phyloP scores from a whole-genome alignment of 2,329 filamentous ascomycete genomes.

The Paraconiothyrium sp. region DNA sequence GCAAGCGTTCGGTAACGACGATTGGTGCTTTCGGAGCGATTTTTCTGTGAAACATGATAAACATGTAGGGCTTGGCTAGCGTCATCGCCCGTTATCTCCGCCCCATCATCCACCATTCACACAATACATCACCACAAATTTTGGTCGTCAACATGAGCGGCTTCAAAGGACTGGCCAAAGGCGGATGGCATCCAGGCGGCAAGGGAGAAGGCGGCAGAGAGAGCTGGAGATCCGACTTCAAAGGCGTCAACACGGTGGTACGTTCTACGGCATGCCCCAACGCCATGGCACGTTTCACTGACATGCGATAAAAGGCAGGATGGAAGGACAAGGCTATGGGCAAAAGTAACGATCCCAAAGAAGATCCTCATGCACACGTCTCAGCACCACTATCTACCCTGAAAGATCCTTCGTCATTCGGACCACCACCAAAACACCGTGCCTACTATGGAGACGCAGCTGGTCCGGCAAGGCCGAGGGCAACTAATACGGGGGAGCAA shows the following conservation, averaged over 20 bases:
- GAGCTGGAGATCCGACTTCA: constrained; percentile 57
- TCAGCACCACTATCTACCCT: constrained; percentile 74
- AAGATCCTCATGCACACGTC: constrained; percentile 57
- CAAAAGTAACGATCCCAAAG: constrained; percentile 59
- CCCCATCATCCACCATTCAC: constrained; percentile 16
- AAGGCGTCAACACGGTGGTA: constrained; percentile 65
- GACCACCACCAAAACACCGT: constrained; percentile 76
- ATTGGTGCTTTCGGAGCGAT: not conserved
- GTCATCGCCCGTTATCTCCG: constrained; percentile 30
- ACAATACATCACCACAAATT: constrained; percentile 13
- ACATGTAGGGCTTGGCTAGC: constrained; percentile 21
- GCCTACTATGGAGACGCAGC: constrained; percentile 59
- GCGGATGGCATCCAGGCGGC: constrained; percentile 59
- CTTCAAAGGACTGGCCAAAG: constrained; percentile 55
- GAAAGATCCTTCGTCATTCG: constrained; percentile 80
- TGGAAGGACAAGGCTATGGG: constrained; percentile 67
- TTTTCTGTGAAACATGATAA: constrained; percentile 8
- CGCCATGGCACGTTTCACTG: constrained; percentile 18
- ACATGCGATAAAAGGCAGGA: constrained; percentile 57
- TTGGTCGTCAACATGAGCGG: constrained; percentile 39
- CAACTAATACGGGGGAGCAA: constrained; percentile 37
- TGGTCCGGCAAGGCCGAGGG: constrained; percentile 49
- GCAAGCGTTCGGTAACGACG: not conserved
- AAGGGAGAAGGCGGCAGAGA: constrained; percentile 47
- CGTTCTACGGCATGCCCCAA: constrained; percentile 22